Conservation (phyloP, 148 eudicot species). For the Rhododendron simsii region DNA sequence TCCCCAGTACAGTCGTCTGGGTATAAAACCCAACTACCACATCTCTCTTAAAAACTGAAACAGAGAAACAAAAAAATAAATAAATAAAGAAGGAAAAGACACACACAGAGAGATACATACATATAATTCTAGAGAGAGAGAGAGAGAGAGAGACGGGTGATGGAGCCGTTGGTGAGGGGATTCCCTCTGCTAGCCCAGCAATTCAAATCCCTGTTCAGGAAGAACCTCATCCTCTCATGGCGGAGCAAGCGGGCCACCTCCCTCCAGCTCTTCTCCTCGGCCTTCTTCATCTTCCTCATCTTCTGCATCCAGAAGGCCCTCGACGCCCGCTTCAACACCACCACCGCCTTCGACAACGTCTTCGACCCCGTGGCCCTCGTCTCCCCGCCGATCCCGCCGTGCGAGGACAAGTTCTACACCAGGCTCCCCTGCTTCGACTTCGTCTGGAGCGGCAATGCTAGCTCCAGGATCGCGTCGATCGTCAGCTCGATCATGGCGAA, state of each 20-base stretch:
- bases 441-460: constrained; percentile 63
- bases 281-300: constrained; percentile 71
- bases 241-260: constrained; percentile 60
- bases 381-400: constrained; percentile 54
- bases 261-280: constrained; percentile 67
- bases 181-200: constrained; percentile 54
- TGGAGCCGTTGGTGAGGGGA: constrained; percentile 36
- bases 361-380: constrained; percentile 41
- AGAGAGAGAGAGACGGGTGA: background rate
- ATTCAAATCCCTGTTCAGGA: constrained; percentile 45
- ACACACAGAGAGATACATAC: background rate
- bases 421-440: constrained; percentile 72
- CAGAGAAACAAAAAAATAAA: background rate
- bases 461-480: constrained; percentile 24
- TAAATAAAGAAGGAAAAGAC: background rate
- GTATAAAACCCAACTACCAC: background rate
- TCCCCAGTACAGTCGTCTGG: background rate
- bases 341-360: constrained; percentile 44
- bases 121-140: background rate
- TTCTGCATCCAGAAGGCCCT: constrained; percentile 67
- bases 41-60: background rate
- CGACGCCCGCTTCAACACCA: constrained; percentile 30
- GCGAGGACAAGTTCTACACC: constrained; percentile 52
- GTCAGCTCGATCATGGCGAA: constrained; percentile 52
- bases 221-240: constrained; percentile 67